A percentile compares a stretch with the other conserved stretches of the same genome.
These are phyloP conservation scores for Penicillium sp. DNA, from an alignment of 2,329 filamentous ascomycete genomes.

Conservation along the genomic window DNA sequence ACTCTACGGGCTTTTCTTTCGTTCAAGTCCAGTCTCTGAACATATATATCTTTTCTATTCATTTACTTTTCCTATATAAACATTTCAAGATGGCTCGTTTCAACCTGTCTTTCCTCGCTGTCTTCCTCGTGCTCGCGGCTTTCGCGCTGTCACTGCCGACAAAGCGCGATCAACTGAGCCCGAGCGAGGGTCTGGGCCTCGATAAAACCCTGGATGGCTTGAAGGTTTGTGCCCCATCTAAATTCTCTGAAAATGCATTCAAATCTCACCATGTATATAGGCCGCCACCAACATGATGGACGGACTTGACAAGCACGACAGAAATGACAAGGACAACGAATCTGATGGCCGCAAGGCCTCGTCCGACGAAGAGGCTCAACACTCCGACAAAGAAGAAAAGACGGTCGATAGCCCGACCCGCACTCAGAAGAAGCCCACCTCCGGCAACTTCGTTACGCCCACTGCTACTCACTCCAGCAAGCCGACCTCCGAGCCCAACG, in stretches of 20 bases:
- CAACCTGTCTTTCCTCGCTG: constrained; percentile 27
- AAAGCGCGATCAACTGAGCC: constrained; percentile 12
- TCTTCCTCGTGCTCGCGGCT: constrained; percentile 28
- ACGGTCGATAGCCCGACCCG: constrained; percentile 7
- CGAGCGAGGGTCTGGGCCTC: constrained; percentile 3
- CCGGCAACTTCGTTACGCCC: constrained; percentile 20
- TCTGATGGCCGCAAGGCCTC: too few species aligned
- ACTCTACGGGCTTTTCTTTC: constrained; percentile 8
- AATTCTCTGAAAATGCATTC: background rate
- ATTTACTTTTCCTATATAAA: constrained; percentile 5
- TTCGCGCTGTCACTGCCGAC: constrained; percentile 27
- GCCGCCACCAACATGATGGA: constrained; percentile 15
- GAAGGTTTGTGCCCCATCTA: constrained; percentile 13
- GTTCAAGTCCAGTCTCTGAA: constrained; percentile 8
- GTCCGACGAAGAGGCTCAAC: too few species aligned
- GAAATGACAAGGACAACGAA: constrained; percentile 6
- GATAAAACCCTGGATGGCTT: constrained; percentile 11
- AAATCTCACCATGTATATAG: constrained; percentile 9
- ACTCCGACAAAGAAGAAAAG: constrained; percentile 2
- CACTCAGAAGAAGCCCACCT: constrained; percentile 15
- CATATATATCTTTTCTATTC: constrained; percentile 6
- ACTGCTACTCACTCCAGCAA: constrained; percentile 13
- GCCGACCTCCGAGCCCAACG: constrained; percentile 15
- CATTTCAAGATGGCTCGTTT: constrained; percentile 29
- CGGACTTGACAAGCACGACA: constrained; percentile 10